Evolutionary conservation across 768 basidiomycete genomes (phyloP).

Genomic region (Lyophyllum atratum): DNA sequence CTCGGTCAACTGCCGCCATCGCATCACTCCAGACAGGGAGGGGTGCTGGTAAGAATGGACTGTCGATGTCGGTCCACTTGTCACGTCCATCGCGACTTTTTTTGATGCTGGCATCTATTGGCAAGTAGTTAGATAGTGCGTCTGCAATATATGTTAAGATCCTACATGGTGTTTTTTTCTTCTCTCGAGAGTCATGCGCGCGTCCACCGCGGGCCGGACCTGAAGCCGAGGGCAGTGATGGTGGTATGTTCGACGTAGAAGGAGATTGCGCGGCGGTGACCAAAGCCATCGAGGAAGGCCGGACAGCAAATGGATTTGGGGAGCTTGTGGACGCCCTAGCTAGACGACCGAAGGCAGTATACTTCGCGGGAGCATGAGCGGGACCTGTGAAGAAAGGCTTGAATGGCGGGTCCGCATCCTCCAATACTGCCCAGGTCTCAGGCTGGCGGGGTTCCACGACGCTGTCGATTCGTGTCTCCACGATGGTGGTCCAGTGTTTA

Average conservation of each 20-base stretch:
- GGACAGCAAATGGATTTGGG: conserved; percentile 1
- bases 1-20: background rate
- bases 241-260: background rate
- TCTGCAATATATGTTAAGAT: background rate
- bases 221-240: background rate
- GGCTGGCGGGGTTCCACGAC: background rate
- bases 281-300: too few relatives aligned
- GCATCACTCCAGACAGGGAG: background rate
- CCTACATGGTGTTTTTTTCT: too few relatives aligned
- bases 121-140: background rate
- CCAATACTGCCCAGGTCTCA: background rate
- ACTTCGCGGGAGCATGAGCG: background rate
- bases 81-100: background rate
- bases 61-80: background rate
- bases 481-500: background rate
- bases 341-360: background rate
- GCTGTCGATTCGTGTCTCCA: background rate
- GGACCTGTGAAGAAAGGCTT: background rate
- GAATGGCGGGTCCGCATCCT: background rate
- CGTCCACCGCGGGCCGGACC: too few relatives aligned
- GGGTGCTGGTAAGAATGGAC: background rate
- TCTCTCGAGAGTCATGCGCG: too few relatives aligned
- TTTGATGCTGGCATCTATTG: background rate
- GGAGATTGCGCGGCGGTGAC: background rate
- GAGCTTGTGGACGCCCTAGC: background rate